phyloP scores from a whole-genome alignment of 805 yeast genomes.

The Peterozyma xylosa region DNA sequence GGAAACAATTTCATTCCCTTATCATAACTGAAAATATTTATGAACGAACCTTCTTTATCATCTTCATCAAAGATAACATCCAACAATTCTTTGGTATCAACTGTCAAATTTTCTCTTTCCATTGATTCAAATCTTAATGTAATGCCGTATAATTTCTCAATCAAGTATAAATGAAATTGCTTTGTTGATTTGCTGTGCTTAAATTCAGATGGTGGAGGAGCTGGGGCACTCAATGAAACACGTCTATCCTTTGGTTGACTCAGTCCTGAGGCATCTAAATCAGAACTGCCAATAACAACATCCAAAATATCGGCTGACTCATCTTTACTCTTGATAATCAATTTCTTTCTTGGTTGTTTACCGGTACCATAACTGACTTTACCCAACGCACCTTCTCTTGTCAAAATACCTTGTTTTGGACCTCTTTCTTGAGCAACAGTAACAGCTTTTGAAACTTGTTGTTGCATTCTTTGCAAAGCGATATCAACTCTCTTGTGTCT shows the following conservation, averaged over 20 bases:
- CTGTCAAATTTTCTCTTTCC: slow-evolving; percentile 48
- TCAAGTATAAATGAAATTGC: slow-evolving; percentile 52
- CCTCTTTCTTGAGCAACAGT: slow-evolving; percentile 83
- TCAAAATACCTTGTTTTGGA: slow-evolving; percentile 56
- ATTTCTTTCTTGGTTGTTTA: slow-evolving; percentile 81
- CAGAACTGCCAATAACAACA: slow-evolving; percentile 14
- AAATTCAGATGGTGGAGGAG: slow-evolving; percentile 21
- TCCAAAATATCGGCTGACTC: slow-evolving; percentile 22
- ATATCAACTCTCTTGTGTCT: slow-evolving; percentile 78
- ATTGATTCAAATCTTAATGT: slow-evolving; percentile 74
- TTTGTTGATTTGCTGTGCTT: slow-evolving; percentile 29
- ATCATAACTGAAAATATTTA: slow-evolving; percentile 73
- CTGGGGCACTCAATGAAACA: not conserved
- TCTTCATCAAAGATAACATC: slow-evolving; percentile 46
- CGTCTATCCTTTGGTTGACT: slow-evolving; percentile 12
- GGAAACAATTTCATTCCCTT: slow-evolving; percentile 88
- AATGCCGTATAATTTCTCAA: slow-evolving; percentile 74
- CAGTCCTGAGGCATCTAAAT: slow-evolving; percentile 17
- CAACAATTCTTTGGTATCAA: slow-evolving; percentile 43
- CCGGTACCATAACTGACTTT: slow-evolving; percentile 72
- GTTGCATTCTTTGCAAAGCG: slow-evolving; percentile 95
- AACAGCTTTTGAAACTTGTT: slow-evolving; percentile 94
- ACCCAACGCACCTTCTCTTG: slow-evolving; percentile 83
- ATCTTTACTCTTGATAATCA: slow-evolving; percentile 54
- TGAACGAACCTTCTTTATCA: slow-evolving; percentile 70